A percentile compares a stretch with the other conserved stretches of the same genome.
Evolutionary conservation across 345 rosid species (phyloP).

Genomic region (Aquilaria malaccensis): DNA sequence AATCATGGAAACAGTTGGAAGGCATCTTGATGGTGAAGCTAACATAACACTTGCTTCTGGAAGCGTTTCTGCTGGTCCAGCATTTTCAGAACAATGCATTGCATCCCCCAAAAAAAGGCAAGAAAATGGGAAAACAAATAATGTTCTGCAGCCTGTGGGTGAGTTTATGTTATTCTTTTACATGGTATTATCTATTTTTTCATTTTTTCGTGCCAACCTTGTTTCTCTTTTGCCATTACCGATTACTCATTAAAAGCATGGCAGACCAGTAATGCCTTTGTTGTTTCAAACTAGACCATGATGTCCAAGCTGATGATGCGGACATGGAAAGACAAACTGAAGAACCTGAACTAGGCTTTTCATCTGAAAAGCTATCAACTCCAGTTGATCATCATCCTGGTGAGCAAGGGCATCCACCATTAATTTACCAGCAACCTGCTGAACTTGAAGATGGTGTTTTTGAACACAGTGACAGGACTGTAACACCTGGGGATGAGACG

Average conservation of each 20-base stretch:
- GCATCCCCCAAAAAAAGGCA: constrained; percentile 20
- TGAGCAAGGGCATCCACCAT: background rate
- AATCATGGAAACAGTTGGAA: constrained; percentile 6
- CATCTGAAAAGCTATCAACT: constrained; percentile 5
- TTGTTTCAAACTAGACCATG: background rate
- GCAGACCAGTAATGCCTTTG: constrained; percentile 12
- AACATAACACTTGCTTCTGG: constrained; percentile 11
- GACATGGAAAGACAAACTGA: constrained; percentile 11
- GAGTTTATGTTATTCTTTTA: constrained; percentile 8
- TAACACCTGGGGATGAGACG: constrained; percentile 5
- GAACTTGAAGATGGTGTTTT: constrained; percentile 1
- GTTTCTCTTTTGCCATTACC: background rate
- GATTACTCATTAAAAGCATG: background rate
- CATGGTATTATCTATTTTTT: background rate
- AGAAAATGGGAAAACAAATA: constrained; percentile 16
- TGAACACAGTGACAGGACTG: constrained; percentile 4
- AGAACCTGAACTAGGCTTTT: constrained; percentile 7
- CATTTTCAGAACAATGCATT: constrained; percentile 18
- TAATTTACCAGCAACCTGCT: too few species aligned
- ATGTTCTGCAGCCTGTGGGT: constrained; percentile 19
- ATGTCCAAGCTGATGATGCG: background rate
- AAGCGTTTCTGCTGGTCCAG: constrained; percentile 2
- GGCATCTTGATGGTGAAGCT: constrained; percentile 17
- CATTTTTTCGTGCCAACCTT: background rate
- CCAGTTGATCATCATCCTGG: constrained; percentile 7